Base-by-base conservation (phyloP, 148 eudicot species). In the Amaranthus palmeri region DNA sequence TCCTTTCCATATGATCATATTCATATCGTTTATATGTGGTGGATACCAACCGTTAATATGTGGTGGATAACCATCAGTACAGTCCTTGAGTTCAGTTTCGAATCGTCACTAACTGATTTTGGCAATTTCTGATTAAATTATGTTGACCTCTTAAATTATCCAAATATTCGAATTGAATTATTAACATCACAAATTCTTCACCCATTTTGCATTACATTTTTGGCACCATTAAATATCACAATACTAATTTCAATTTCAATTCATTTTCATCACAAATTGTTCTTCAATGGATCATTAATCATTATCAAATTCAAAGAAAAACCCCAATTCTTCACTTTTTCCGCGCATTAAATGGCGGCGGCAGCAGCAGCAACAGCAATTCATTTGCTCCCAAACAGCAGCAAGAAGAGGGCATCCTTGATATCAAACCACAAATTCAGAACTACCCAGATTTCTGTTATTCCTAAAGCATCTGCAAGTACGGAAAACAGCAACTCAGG, bases 381-480 rank as follows among this genome's bases (percentile, higher is more conserved):
- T 61, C 74, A 70, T 36, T 46, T 79, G 41, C 44, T 79, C 15
- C 36, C 45, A 7, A 49, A 17, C 44, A 65, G 53, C 54, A 77
- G 45, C 44, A 70, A 8, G 17, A 70, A 66, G 18, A 74, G 48
- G 42, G 4, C 59, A 65, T 18, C 59, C 45, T 63, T 58, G 58
- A 17, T 53, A 7, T 62, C 63, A 25, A 14, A 50, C 43, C 64
- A 76, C 41, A 69, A 67, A 55, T 53, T 54, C 4, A 76, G 79
- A 70, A 53, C 18, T 9, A 46, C 78, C 73, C 78, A 75, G 44
- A 52, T 61, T 17, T 11, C n/a, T 1, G 48, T 64, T 10, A 8
- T 74, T 71, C 71, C 81, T 36, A 79, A 72, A 74, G 78, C 82
- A 49, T 65, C 78, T 10, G 50, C 76, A 15, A 78, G 68, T 64